Percentiles rank a stretch among this genome's conserved stretches.
phyloP scores from a whole-genome alignment of 2,329 filamentous ascomycete species.

The Pezicula radicicola region DNA sequence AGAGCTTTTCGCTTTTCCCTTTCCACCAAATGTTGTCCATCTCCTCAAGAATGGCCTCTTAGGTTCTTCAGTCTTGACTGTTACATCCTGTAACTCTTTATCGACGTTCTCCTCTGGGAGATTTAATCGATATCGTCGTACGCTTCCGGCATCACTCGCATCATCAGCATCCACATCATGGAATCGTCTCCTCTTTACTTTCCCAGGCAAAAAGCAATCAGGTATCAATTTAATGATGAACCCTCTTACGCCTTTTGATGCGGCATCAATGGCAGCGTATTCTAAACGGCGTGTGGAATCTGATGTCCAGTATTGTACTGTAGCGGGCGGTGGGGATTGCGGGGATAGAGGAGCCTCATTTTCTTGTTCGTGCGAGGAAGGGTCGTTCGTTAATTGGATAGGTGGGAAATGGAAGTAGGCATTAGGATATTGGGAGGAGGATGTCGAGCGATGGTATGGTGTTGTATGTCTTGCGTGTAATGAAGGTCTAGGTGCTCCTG shows the following conservation, averaged over 20 bases:
- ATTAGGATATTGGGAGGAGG: slow-evolving; percentile 3
- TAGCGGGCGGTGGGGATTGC: slow-evolving; percentile 47
- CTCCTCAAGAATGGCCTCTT: not conserved
- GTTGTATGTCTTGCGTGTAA: slow-evolving; percentile 7
- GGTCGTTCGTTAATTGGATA: slow-evolving; percentile 8
- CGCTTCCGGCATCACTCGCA: slow-evolving; percentile 52
- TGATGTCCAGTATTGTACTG: slow-evolving; percentile 66
- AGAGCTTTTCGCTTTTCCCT: not conserved
- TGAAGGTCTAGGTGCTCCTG: slow-evolving; percentile 1
- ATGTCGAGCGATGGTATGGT: slow-evolving; percentile 2
- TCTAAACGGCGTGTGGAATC: slow-evolving; percentile 59
- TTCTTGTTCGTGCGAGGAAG: not conserved
- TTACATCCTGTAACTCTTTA: not conserved
- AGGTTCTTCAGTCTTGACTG: not conserved
- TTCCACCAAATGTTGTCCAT: not conserved
- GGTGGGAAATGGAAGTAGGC: slow-evolving; percentile 28
- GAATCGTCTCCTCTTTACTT: slow-evolving; percentile 48
- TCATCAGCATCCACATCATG: slow-evolving; percentile 40
- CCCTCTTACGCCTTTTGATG: slow-evolving; percentile 55
- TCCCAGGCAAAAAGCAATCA: slow-evolving; percentile 55
- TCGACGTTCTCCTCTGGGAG: slow-evolving; percentile 40
- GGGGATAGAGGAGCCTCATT: slow-evolving; percentile 35
- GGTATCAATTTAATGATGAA: slow-evolving; percentile 60
- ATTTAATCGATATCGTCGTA: slow-evolving; percentile 58
- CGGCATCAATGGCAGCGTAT: slow-evolving; percentile 65